phyloP scores from a whole-genome alignment of 75 land plant genomes.

The Ceratopteris richardii region DNA sequence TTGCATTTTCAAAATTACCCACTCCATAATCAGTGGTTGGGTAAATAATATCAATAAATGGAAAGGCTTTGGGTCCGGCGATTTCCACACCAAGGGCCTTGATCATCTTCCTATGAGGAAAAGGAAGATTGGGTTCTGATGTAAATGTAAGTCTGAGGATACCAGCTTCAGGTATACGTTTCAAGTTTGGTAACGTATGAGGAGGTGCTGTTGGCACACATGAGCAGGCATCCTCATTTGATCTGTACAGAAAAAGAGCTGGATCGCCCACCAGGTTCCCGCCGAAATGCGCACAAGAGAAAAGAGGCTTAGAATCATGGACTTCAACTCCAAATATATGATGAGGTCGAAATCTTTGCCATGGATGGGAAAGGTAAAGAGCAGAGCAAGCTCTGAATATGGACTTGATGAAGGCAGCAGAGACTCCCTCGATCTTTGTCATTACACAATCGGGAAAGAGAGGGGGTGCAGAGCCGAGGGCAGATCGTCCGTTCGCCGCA shows the following conservation, averaged over 20 bases:
- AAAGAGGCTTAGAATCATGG: constrained; percentile 42
- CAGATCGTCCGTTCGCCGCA: constrained; percentile 39
- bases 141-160: constrained; percentile 42
- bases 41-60: constrained; percentile 49
- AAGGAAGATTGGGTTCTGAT: constrained; percentile 31
- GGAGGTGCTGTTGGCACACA: constrained; percentile 14
- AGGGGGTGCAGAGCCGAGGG: constrained; percentile 27
- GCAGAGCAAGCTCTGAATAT: constrained; percentile 41
- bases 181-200: constrained; percentile 11
- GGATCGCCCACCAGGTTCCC: constrained; percentile 42
- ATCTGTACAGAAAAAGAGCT: constrained; percentile 33
- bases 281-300: constrained; percentile 45
- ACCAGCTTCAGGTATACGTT: constrained; percentile 34
- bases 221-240: constrained; percentile 29
- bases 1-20: constrained; percentile 13
- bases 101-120: constrained; percentile 44
- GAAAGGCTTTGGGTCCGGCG: constrained; percentile 37
- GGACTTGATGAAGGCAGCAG: constrained; percentile 40
- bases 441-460: neutral
- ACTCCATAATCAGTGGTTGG: constrained; percentile 9
- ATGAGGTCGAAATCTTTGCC: constrained; percentile 40
- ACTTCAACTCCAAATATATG: constrained; percentile 49
- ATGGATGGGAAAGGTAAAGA: constrained; percentile 53
- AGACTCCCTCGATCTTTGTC: constrained; percentile 31
- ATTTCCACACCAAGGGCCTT: constrained; percentile 39